Evolutionary conservation across 202 grass and related monocot species (phyloP).

Genomic region (Setaria viridis): DNA sequence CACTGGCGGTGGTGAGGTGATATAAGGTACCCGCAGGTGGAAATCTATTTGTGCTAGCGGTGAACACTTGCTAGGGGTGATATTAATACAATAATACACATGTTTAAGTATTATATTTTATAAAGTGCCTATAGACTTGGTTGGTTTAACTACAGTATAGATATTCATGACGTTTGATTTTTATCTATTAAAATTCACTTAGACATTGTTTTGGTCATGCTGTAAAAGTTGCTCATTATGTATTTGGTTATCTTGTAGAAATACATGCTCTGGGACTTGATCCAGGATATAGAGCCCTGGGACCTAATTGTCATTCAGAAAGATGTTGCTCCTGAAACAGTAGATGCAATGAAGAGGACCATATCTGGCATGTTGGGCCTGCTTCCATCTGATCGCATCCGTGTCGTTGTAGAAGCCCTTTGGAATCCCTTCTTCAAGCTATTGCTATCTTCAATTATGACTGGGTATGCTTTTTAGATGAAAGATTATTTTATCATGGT

Average conservation of each 20-base stretch:
- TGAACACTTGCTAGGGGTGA: no score
- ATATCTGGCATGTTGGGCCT: slow-evolving; percentile 50
- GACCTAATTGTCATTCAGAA: slow-evolving; percentile 87
- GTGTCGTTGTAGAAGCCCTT: no score
- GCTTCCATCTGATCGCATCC: no score
- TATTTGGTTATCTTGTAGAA: slow-evolving; percentile 63
- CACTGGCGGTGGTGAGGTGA: no score
- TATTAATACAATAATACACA: no score
- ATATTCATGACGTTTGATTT: background rate
- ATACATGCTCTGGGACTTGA: slow-evolving; percentile 80
- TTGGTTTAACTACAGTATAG: background rate
- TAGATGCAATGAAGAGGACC: slow-evolving; percentile 95
- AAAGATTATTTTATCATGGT: slow-evolving; percentile 3
- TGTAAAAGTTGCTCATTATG: slow-evolving; percentile 33
- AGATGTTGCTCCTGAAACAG: slow-evolving; percentile 84
- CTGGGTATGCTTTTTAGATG: slow-evolving; percentile 65
- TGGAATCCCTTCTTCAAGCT: slow-evolving; percentile 63
- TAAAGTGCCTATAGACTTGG: background rate
- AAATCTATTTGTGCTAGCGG: no score
- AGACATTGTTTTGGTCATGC: slow-evolving; percentile 16
- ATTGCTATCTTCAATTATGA: slow-evolving; percentile 96
- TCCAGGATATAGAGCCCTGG: slow-evolving; percentile 96
- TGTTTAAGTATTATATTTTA: background rate
- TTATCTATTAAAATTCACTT: slow-evolving; percentile 10
- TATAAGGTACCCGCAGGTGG: no score